A percentile compares a stretch with the other conserved stretches of the same genome.
These are phyloP conservation scores for Cynara cardunculus DNA, from an alignment of 129 eudicot species.

Conservation along the genomic window DNA sequence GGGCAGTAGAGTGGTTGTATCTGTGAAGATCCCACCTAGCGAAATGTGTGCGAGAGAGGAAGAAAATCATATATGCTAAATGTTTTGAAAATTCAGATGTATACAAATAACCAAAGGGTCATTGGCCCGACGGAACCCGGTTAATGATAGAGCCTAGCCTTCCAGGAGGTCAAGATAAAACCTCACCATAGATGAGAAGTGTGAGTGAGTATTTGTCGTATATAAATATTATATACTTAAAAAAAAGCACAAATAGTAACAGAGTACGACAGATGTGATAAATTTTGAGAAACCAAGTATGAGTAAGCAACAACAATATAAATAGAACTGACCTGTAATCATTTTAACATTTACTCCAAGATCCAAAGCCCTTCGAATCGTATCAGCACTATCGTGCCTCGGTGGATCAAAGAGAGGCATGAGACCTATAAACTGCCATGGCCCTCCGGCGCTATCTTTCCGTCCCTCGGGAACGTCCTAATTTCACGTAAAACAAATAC, in stretches of 20 bases:
- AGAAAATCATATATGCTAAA: too few relatives aligned
- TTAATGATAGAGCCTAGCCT: too few relatives aligned
- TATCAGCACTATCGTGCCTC: constrained; percentile 16
- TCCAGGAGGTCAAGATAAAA: too few relatives aligned
- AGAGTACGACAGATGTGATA: not conserved
- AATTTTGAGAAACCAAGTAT: not conserved
- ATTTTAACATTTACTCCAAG: constrained; percentile 30
- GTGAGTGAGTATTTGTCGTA: not conserved
- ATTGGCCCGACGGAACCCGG: too few relatives aligned
- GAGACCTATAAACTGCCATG: not conserved
- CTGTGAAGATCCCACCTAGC: too few relatives aligned
- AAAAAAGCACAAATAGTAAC: too few relatives aligned
- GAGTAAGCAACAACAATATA: not conserved
- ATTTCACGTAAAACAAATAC: not conserved
- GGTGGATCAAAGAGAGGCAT: constrained; percentile 7
- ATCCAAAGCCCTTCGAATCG: constrained; percentile 18
- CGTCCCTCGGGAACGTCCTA: constrained; percentile 87
- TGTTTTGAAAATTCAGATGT: too few relatives aligned
- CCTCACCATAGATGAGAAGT: too few relatives aligned
- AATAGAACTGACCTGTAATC: constrained; percentile 29
- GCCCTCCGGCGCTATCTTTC: constrained; percentile 28
- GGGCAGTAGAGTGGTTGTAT: too few relatives aligned
- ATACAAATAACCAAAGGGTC: too few relatives aligned
- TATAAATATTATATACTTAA: too few relatives aligned
- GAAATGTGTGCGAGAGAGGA: too few relatives aligned